phyloP scores from a whole-genome alignment of 192 early-diverging fungal species.

The Backusella psychrophila region DNA sequence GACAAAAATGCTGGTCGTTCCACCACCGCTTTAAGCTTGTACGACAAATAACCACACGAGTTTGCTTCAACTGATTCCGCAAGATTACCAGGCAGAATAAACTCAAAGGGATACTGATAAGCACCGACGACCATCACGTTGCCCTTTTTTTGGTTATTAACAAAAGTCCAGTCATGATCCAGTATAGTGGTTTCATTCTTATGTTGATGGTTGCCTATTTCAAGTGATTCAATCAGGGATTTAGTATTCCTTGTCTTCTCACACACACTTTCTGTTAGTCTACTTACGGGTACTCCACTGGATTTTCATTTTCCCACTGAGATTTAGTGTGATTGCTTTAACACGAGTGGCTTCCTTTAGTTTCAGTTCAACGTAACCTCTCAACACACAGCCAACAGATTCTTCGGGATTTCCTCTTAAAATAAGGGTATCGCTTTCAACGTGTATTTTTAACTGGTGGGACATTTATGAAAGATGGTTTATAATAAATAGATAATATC shows the following conservation, averaged over 20 bases:
- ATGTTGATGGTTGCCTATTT: slow-evolving; percentile 10
- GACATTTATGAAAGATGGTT: not conserved
- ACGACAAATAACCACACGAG: slow-evolving; percentile 43
- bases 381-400: slow-evolving; percentile 45
- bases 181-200: slow-evolving; percentile 39
- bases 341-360: slow-evolving; percentile 47
- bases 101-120: slow-evolving; percentile 55
- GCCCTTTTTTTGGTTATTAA: slow-evolving; percentile 38
- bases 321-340: slow-evolving; percentile 44
- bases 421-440: slow-evolving; percentile 33
- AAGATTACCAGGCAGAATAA: slow-evolving; percentile 52
- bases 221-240: not conserved
- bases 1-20: slow-evolving; percentile 51
- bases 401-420: slow-evolving; percentile 38
- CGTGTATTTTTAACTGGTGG: slow-evolving; percentile 26
- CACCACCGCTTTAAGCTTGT: slow-evolving; percentile 49
- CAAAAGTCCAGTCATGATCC: slow-evolving; percentile 57
- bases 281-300: slow-evolving; percentile 40
- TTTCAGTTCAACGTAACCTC: slow-evolving; percentile 49
- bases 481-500: not conserved
- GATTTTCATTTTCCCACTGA: slow-evolving; percentile 53
- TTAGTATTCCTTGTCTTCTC: not conserved
- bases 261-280: not conserved
- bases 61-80: slow-evolving; percentile 55
- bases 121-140: slow-evolving; percentile 28